Conservation (phyloP, 2,329 filamentous ascomycete species). For the Epicoccum nigrum region DNA sequence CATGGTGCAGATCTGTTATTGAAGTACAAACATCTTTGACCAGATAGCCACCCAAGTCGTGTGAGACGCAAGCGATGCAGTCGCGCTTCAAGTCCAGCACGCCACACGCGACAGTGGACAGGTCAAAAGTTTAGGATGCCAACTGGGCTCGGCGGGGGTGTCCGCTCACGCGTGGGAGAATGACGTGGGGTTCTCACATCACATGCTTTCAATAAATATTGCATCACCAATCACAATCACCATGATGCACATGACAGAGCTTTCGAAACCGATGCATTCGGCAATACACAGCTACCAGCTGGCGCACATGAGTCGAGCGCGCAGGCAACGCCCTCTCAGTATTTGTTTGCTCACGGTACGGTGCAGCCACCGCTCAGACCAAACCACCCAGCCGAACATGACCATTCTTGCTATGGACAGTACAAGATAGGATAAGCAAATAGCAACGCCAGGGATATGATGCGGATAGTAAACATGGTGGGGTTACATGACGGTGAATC, state of each 20-base stretch:
- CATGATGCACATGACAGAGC: constrained; percentile 1
- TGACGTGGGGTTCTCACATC: constrained; percentile 22
- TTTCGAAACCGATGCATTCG: constrained; percentile 24
- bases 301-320: constrained; percentile 22
- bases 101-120: constrained; percentile 19
- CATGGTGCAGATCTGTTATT: constrained; percentile 29
- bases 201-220: background rate
- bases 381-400: constrained; percentile 27
- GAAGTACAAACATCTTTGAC: constrained; percentile 19
- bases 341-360: constrained; percentile 21
- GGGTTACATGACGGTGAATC: constrained; percentile 53
- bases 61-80: background rate
- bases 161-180: constrained; percentile 19
- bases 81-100: constrained; percentile 2
- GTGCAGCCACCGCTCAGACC: constrained; percentile 18
- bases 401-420: constrained; percentile 31
- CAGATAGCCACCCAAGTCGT: background rate
- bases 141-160: constrained; percentile 4
- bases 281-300: constrained; percentile 37
- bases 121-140: constrained; percentile 3
- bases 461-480: constrained; percentile 43
- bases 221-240: constrained; percentile 11
- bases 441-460: constrained; percentile 51
- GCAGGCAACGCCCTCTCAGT: constrained; percentile 19
- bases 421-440: constrained; percentile 33